Evolutionary conservation across 2,329 filamentous ascomycete genomes (phyloP).

Genomic region (Colletotrichum lupini): DNA sequence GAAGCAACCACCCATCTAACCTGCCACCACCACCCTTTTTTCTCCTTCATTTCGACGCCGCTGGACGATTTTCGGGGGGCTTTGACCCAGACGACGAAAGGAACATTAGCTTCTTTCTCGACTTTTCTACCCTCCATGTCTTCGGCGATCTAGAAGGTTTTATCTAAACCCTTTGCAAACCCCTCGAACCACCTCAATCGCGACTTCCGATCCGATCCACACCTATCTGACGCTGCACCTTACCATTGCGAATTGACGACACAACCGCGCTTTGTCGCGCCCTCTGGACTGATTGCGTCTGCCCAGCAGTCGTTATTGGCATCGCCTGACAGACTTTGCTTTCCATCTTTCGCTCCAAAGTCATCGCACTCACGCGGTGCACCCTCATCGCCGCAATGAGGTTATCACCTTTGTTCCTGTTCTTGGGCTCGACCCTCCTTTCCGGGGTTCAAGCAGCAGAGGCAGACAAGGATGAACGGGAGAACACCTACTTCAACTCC

Average conservation of each 20-base stretch:
- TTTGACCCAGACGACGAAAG: conserved; percentile 26
- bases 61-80: conserved; percentile 33
- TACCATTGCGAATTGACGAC: conserved; percentile 14
- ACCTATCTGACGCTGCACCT: conserved; percentile 5
- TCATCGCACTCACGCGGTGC: conserved; percentile 26
- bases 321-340: background rate
- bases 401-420: conserved; percentile 55
- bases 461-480: conserved; percentile 47
- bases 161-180: conserved; percentile 18
- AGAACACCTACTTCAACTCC: conserved; percentile 72
- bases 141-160: conserved; percentile 29
- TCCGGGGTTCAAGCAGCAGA: conserved; percentile 53
- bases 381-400: conserved; percentile 51
- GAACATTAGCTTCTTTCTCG: conserved; percentile 21
- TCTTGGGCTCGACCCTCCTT: conserved; percentile 58
- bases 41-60: conserved; percentile 24
- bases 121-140: conserved; percentile 25
- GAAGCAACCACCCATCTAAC: conserved; percentile 22
- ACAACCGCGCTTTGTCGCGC: conserved; percentile 17
- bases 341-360: background rate
- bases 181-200: conserved; percentile 19
- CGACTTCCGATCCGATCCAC: conserved; percentile 28
- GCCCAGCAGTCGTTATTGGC: background rate
- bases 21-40: conserved; percentile 11
- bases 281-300: conserved; percentile 1